Evolutionary conservation across 2,329 filamentous ascomycete species (phyloP).

Genomic region (Xylariales sp.): DNA sequence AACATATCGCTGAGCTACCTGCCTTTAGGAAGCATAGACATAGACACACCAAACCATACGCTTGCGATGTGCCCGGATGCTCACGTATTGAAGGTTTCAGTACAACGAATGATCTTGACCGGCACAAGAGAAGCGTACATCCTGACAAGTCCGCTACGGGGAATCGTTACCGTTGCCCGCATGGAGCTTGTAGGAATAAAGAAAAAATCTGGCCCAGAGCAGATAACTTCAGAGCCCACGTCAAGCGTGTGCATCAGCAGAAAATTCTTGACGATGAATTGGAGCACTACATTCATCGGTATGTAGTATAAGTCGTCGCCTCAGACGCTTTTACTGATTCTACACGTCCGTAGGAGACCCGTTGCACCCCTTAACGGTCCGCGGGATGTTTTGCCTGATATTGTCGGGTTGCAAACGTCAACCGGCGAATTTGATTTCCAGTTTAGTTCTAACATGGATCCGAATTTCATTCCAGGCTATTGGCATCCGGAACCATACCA

Average conservation of each 20-base stretch:
- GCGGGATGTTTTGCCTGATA: slow-evolving; percentile 9
- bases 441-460: slow-evolving; percentile 9
- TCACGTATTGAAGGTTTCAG: slow-evolving; percentile 63
- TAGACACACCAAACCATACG: slow-evolving; percentile 64
- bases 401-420: slow-evolving; percentile 7
- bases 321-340: too few species aligned
- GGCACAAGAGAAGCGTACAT: slow-evolving; percentile 73
- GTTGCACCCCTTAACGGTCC: too few species aligned
- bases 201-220: slow-evolving; percentile 72
- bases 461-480: slow-evolving; percentile 1
- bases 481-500: slow-evolving; percentile 6
- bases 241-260: slow-evolving; percentile 60
- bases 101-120: slow-evolving; percentile 74
- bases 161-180: slow-evolving; percentile 56
- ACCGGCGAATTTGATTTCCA: slow-evolving; percentile 9
- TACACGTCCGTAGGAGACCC: too few species aligned
- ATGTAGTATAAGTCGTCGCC: too few species aligned
- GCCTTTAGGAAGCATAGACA: slow-evolving; percentile 65
- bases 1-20: too few species aligned
- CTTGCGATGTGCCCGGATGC: slow-evolving; percentile 57
- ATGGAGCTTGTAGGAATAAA: slow-evolving; percentile 50
- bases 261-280: slow-evolving; percentile 35
- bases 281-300: slow-evolving; percentile 28
- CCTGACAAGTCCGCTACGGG: slow-evolving; percentile 38
- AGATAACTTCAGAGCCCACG: slow-evolving; percentile 83